These are phyloP conservation scores for Populus euphratica DNA, from an alignment of 345 rosid species.

Conservation along the genomic window DNA sequence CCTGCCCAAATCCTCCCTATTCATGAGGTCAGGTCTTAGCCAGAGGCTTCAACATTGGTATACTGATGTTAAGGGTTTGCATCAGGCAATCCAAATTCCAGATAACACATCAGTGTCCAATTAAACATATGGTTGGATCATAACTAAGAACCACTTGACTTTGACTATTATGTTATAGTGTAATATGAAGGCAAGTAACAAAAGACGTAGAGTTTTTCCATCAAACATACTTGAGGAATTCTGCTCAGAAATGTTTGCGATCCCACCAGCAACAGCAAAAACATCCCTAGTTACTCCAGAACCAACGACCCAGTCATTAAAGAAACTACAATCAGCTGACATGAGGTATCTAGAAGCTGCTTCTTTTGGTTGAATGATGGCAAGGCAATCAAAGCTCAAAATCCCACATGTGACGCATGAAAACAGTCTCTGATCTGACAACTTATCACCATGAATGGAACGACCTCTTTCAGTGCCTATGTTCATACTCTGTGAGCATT, in stretches of 20 bases:
- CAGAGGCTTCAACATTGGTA: neutral
- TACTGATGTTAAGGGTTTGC: neutral
- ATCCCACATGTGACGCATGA: constrained; percentile 92
- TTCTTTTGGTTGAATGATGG: constrained; percentile 80
- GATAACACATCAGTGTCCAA: constrained; percentile 1
- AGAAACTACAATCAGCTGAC: constrained; percentile 91
- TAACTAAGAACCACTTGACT: neutral
- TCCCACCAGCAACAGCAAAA: constrained; percentile 23
- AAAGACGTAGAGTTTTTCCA: constrained; percentile 11
- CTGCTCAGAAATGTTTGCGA: constrained; percentile 28
- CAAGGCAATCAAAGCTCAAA: constrained; percentile 79
- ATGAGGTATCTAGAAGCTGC: constrained; percentile 74
- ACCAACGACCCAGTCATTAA: constrained; percentile 73
- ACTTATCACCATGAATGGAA: constrained; percentile 40
- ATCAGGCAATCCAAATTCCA: neutral
- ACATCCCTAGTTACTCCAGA: constrained; percentile 44
- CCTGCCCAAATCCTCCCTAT: neutral
- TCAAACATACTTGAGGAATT: constrained; percentile 45
- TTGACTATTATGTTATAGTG: neutral
- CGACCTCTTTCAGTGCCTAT: constrained; percentile 26
- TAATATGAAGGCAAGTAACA: neutral
- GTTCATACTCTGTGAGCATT: constrained; percentile 16
- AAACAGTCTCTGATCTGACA: constrained; percentile 85
- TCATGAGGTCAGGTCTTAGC: neutral
- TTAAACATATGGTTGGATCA: neutral